Evolutionary conservation across 2,329 filamentous ascomycete species (phyloP), one percentile per base, ranked within the genome.

Genomic region (Paramyrothecium sp.): DNA sequence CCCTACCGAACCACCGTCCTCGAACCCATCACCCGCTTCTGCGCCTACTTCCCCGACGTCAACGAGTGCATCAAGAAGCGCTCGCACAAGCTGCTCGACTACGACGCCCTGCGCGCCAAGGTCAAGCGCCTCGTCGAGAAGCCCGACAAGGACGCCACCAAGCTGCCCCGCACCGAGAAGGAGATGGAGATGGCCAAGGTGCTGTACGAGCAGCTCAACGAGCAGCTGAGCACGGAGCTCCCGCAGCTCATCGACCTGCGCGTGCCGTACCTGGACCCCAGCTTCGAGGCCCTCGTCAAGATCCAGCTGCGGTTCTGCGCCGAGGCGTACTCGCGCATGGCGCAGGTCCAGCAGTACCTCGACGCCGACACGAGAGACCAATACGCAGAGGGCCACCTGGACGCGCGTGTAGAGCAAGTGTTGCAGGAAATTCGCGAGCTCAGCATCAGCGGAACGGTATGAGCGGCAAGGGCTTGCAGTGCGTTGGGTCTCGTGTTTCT

Each of bases 51-150:
- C 75, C 94, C 95, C 34, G 95, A 99, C 73, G 93, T 99, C 71
- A 99, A 99, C 77, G 92, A 97, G 79, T 97, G 94, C 76, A 97
- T 99, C 77, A 99, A 98, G 80, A 99, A 99, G 80, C 91, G 96
- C 69, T 90, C 96, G 69, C 91, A 99, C 84, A 99, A 99, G 77
- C 89, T 98, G 57, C 90, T 98, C 65, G 96, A 99, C 78, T 99
- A 99, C 80, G 95, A 99, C 73, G 87, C 93, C 19, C 88, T 98
- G 76, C 91, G 95, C 61, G 92, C 92, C 63, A 96, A 95, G 74
- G 95, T 99, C 69, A 97, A 97, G 84, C 94, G 92, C 74, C 86
- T 99, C 44, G 92, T 91, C 54, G 96, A 99, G 76, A 98, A 99
- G 81, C 95, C 95, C 51, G 95, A 99, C 81, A 99, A 99, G 81